Conservation (phyloP, 768 basidiomycete species). For the Russula virescens region DNA sequence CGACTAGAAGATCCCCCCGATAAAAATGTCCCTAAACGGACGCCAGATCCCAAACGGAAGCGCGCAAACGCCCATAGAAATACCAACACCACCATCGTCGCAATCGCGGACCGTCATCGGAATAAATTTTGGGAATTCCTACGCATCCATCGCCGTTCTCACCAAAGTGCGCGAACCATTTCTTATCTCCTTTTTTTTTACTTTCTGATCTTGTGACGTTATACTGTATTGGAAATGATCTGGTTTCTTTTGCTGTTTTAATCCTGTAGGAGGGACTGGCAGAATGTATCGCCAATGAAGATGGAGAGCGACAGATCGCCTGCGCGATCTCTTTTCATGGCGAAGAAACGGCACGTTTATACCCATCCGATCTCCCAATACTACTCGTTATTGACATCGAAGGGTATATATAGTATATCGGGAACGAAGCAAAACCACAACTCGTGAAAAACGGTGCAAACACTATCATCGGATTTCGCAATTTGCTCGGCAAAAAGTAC, state of each 20-base stretch:
- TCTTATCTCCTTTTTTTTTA: neutral
- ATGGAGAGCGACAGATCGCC: constrained; percentile 97
- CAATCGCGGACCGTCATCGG: constrained; percentile 64
- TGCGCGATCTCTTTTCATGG: constrained; percentile 89
- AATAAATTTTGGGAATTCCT: constrained; percentile 95
- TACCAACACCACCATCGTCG: constrained; percentile 22
- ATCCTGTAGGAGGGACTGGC: constrained; percentile 74
- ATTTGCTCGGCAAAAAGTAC: constrained; percentile 87
- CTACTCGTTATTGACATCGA: neutral
- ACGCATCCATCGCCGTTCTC: constrained; percentile 91
- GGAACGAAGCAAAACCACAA: constrained; percentile 90
- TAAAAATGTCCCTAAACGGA: constrained; percentile 37
- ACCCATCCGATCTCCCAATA: neutral
- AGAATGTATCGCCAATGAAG: constrained; percentile 96
- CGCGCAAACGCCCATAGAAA: constrained; percentile 39
- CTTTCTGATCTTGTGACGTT: neutral
- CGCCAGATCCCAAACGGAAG: constrained; percentile 44
- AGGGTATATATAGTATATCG: constrained; percentile 60
- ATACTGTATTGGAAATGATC: neutral
- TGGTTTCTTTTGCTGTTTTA: too few species aligned
- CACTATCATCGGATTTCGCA: constrained; percentile 92
- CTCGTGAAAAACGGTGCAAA: constrained; percentile 93
- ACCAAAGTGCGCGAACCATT: constrained; percentile 62
- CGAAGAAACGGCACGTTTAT: constrained; percentile 72
- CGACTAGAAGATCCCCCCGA: neutral